phyloP scores from a whole-genome alignment of 805 yeast species.

The Schwanniomyces vanrijiae region DNA sequence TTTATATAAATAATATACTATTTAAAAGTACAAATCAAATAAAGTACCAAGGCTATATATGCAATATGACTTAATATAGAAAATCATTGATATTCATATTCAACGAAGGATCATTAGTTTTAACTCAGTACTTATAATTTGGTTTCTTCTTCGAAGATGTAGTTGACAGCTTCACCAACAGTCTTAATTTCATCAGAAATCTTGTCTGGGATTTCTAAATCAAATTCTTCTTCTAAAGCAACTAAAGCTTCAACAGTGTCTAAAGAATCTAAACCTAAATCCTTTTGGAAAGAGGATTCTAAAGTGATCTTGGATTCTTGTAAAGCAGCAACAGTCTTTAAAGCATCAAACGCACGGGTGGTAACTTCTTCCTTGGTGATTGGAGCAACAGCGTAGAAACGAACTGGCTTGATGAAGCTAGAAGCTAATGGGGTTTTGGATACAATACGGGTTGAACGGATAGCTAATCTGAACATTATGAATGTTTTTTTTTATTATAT shows the following conservation, averaged over 20 bases:
- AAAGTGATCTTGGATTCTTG: conserved; percentile 43
- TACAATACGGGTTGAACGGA: conserved; percentile 39
- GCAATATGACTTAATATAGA: background rate
- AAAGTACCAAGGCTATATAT: background rate
- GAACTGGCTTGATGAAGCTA: conserved; percentile 30
- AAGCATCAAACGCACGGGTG: conserved; percentile 78
- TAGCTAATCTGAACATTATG: conserved; percentile 54
- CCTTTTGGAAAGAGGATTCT: conserved; percentile 60
- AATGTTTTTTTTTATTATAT: conserved; percentile 5
- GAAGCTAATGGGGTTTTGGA: conserved; percentile 28
- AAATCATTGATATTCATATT: background rate
- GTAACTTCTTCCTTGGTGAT: conserved; percentile 78
- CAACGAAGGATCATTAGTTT: background rate
- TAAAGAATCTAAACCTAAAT: conserved; percentile 86
- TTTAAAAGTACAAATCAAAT: background rate
- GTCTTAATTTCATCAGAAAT: conserved; percentile 93
- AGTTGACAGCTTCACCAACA: conserved; percentile 89
- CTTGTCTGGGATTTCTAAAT: conserved; percentile 82
- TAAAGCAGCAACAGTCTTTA: conserved; percentile 52
- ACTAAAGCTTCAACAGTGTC: conserved; percentile 95
- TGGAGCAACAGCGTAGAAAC: conserved; percentile 63
- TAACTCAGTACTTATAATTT: conserved; percentile 26
- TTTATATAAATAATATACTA: background rate
- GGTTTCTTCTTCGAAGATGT: conserved; percentile 66
- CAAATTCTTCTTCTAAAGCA: conserved; percentile 89